Conservation (phyloP, 179 eudicot species). For the Silene coronaria region DNA sequence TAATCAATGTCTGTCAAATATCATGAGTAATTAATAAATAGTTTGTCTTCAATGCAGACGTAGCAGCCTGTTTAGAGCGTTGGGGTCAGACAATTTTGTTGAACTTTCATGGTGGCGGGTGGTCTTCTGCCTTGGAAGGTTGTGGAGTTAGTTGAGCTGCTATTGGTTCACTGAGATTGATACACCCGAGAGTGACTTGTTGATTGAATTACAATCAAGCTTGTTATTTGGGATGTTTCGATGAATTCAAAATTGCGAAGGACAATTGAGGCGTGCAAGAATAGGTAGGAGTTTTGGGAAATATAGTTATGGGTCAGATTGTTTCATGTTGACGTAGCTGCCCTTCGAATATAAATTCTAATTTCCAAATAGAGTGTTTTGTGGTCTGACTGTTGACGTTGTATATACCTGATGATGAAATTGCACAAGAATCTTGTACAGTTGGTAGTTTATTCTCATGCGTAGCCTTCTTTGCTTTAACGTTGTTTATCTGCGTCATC, state of each 20-base stretch:
- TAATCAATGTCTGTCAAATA: neutral
- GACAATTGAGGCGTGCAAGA: neutral
- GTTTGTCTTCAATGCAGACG: slow-evolving; percentile 21
- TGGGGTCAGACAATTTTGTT: slow-evolving; percentile 4
- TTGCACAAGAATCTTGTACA: no score
- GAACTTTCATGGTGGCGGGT: slow-evolving; percentile 7
- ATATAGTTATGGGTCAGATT: neutral
- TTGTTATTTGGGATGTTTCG: neutral
- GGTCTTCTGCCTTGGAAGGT: slow-evolving; percentile 15
- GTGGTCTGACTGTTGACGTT: neutral
- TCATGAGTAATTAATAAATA: neutral
- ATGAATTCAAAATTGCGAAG: slow-evolving; percentile 1
- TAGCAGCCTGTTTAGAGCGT: slow-evolving; percentile 11
- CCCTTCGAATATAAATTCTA: slow-evolving; percentile 3
- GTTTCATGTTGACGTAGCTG: slow-evolving; percentile 1
- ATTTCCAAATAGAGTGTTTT: neutral
- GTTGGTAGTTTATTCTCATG: no score
- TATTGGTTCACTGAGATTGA: slow-evolving; percentile 3
- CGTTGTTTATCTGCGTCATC: no score
- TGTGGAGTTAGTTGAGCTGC: slow-evolving; percentile 10
- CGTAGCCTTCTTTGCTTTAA: no score
- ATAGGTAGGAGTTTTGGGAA: slow-evolving; percentile 3
- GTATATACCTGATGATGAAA: no score
- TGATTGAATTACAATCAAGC: neutral
- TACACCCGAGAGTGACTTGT: neutral